Evolutionary conservation across 805 yeast genomes (phyloP).

Genomic region (Suhomyces xylopsoci): DNA sequence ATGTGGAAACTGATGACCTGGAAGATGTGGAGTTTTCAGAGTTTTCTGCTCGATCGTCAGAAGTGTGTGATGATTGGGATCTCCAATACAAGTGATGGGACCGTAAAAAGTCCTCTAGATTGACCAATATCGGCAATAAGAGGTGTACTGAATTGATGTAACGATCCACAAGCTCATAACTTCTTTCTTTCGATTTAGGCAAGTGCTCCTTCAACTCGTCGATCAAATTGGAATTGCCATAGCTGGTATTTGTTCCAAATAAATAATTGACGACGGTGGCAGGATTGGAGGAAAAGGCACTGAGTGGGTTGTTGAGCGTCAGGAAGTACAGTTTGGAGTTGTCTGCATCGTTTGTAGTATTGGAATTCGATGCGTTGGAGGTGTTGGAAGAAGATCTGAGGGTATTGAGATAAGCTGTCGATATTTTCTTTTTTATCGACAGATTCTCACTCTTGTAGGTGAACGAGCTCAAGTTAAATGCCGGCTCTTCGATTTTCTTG

Average conservation of each 20-base stretch:
- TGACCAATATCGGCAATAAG: slow-evolving; percentile 50
- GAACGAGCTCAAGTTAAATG: slow-evolving; percentile 35
- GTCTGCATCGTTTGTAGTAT: not conserved
- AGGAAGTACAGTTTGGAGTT: not conserved
- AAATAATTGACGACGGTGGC: slow-evolving; percentile 32
- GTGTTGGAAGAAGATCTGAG: not conserved
- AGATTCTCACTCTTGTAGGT: slow-evolving; percentile 22
- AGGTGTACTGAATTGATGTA: slow-evolving; percentile 54
- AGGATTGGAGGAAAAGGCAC: slow-evolving; percentile 32
- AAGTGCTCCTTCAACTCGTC: slow-evolving; percentile 41
- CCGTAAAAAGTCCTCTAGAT: slow-evolving; percentile 40
- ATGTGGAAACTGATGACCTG: slow-evolving; percentile 1
- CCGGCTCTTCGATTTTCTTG: slow-evolving; percentile 22
- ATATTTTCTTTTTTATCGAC: not conserved
- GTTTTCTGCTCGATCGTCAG: slow-evolving; percentile 10
- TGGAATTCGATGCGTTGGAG: not conserved
- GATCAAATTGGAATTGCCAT: slow-evolving; percentile 31
- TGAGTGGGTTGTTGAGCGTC: slow-evolving; percentile 23
- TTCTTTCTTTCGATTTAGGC: slow-evolving; percentile 42
- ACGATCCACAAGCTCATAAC: slow-evolving; percentile 46
- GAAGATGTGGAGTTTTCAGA: slow-evolving; percentile 1
- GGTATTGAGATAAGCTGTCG: not conserved
- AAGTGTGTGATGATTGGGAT: not conserved
- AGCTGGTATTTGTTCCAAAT: slow-evolving; percentile 39
- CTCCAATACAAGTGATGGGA: slow-evolving; percentile 53